Base-by-base conservation (phyloP, 257 asterid species). In the Solanum dulcamara region DNA sequence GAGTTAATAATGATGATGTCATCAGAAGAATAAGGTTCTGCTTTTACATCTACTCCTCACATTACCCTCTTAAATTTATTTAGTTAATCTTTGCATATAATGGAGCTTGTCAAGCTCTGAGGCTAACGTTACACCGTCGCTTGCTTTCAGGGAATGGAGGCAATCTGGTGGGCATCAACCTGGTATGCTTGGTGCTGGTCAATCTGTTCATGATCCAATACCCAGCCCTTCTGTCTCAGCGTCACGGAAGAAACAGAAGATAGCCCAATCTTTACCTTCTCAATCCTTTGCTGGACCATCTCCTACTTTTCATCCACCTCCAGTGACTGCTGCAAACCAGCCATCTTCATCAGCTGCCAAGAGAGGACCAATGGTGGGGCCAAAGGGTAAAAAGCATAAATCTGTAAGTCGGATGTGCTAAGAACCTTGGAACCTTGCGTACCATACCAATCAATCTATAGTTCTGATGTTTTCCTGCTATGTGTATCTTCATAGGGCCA, bases 11-110 rank as follows among this genome's bases (percentile, higher is more conserved):
- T n/a, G 99, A 96, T 81, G 98, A 94, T 53, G 90, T 95, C 50
- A 92, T 96, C 84, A 87, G 91, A 89, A 87, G 89, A 90, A 94
- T 94, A 91, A 96, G 99, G 99, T 96, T 96, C 80, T 85, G 86
- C 83, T 71, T 18, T 51, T 50, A 37, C 84, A 64, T 40, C 81
- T 85, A 10, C 17, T 22, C 33, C 48, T 37, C 68, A 84, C 35
- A 33, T 64, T 83, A 85, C 83, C 86, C 50, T n/a, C 83, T 72
- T 80, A 68, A 30, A 55, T 85, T 13, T 75, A 33, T 17, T 64
- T 30, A 35, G 59, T 37, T 18, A 51, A 59, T 62, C 10, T 62
- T 83, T 83, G 59, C 32, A 24, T 68, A 44, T 55, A 81, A 80
- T 40, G 74, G 85, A 44, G 40, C 26, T 28, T 84, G 59, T 37